A percentile compares a stretch with the other conserved stretches of the same genome.
phyloP scores from a whole-genome alignment of 2,329 filamentous ascomycete genomes.

The Thielaviopsis musarum region DNA sequence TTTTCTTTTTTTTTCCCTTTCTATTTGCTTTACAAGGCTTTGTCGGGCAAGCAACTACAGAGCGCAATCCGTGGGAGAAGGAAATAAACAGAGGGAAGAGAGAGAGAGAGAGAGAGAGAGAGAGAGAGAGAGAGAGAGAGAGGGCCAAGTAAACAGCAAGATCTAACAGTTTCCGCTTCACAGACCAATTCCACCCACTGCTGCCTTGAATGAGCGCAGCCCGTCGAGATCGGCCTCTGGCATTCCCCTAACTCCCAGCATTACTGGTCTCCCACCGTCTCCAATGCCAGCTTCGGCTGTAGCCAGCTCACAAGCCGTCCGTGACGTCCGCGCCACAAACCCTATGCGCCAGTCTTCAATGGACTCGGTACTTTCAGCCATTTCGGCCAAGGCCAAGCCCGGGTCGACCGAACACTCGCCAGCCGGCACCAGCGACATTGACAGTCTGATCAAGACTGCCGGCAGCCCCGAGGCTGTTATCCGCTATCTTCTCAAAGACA shows the following conservation, averaged over 20 bases:
- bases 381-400: constrained; percentile 44
- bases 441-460: constrained; percentile 61
- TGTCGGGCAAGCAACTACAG: no score
- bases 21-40: no score
- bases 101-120: no score
- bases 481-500: constrained; percentile 76
- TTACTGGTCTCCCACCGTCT: constrained; percentile 26
- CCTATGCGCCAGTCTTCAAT: constrained; percentile 62
- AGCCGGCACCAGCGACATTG: constrained; percentile 56
- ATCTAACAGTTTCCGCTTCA: not conserved
- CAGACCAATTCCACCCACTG: not conserved
- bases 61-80: no score
- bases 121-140: no score
- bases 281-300: constrained; percentile 9
- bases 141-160: no score
- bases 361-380: constrained; percentile 75
- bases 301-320: constrained; percentile 14
- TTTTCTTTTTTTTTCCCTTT: not conserved
- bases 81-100: no score
- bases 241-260: constrained; percentile 19
- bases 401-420: constrained; percentile 41
- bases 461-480: constrained; percentile 84
- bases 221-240: constrained; percentile 4
- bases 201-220: constrained; percentile 8
- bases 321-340: constrained; percentile 24